A percentile compares a stretch with the other conserved stretches of the same genome.
Evolutionary conservation across 2,329 filamentous ascomycete species (phyloP).

Genomic region (Fusarium metavorans): DNA sequence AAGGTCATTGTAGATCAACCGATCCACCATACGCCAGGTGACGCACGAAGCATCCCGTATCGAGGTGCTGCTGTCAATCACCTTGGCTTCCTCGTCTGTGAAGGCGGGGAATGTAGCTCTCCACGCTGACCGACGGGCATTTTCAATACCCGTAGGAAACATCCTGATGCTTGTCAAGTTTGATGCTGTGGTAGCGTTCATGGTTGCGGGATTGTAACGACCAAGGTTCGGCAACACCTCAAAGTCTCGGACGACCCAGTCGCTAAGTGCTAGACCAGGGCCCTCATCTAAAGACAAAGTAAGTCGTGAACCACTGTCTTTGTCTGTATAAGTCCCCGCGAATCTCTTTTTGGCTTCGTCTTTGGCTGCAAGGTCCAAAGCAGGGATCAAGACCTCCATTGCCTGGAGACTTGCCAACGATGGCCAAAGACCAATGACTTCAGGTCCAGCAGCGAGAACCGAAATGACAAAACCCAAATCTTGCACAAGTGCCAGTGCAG

Average conservation of each 20-base stretch:
- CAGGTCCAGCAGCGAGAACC: conserved; percentile 4
- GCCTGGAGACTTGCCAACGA: not conserved
- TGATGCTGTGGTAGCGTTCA: not conserved
- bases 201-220: not conserved
- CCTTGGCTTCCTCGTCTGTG: not conserved
- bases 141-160: not conserved
- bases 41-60: conserved; percentile 6
- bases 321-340: not conserved
- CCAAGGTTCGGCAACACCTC: conserved; percentile 2
- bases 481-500: not conserved
- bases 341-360: not conserved
- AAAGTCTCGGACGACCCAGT: conserved; percentile 1
- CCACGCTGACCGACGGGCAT: not conserved
- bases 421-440: not conserved
- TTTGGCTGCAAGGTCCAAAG: not conserved
- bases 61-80: not conserved
- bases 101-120: conserved; percentile 1
- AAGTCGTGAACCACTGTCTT: not conserved
- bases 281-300: not conserved
- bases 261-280: not conserved
- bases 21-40: conserved; percentile 10
- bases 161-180: not conserved
- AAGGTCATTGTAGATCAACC: conserved; percentile 1
- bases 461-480: not conserved
- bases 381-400: not conserved